Evolutionary conservation across 2,329 filamentous ascomycete species (phyloP).

Genomic region (Ascochyta clinopodiicola): DNA sequence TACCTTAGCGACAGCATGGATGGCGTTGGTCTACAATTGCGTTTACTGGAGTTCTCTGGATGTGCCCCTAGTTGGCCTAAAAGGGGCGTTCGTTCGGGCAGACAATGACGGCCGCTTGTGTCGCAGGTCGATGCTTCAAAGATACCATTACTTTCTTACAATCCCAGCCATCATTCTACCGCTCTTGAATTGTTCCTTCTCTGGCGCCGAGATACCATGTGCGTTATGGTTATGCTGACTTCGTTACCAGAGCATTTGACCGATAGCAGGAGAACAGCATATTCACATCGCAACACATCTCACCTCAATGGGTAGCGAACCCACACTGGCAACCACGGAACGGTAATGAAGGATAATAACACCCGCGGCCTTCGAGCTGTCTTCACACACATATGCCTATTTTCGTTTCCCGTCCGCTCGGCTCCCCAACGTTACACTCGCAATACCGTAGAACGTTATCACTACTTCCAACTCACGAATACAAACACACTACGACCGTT

Average conservation of each 20-base stretch:
- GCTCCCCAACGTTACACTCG: slow-evolving; percentile 13
- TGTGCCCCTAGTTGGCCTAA: slow-evolving; percentile 2
- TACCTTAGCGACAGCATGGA: slow-evolving; percentile 1
- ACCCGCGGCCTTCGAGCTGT: not conserved
- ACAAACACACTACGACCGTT: not conserved
- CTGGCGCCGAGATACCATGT: not conserved
- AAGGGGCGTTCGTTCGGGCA: slow-evolving; percentile 21
- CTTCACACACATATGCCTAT: not conserved
- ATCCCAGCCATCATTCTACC: slow-evolving; percentile 1
- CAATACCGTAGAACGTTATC: not conserved
- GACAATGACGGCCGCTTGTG: slow-evolving; percentile 9
- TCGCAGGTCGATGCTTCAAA: slow-evolving; percentile 18
- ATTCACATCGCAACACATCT: not conserved
- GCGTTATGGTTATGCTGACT: not conserved
- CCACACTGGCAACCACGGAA: not conserved
- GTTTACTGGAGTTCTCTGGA: slow-evolving; percentile 18
- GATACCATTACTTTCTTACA: slow-evolving; percentile 22
- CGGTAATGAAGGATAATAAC: not conserved
- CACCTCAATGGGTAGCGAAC: not conserved
- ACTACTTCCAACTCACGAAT: not conserved
- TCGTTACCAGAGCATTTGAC: not conserved
- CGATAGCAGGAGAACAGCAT: not conserved
- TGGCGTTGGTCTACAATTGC: slow-evolving; percentile 12
- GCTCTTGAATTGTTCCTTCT: not conserved
- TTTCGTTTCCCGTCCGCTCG: not conserved